Percentiles rank a stretch among this genome's conserved stretches.
Conservation (phyloP, 257 asterid genomes). For the Cruciata laevipes region DNA sequence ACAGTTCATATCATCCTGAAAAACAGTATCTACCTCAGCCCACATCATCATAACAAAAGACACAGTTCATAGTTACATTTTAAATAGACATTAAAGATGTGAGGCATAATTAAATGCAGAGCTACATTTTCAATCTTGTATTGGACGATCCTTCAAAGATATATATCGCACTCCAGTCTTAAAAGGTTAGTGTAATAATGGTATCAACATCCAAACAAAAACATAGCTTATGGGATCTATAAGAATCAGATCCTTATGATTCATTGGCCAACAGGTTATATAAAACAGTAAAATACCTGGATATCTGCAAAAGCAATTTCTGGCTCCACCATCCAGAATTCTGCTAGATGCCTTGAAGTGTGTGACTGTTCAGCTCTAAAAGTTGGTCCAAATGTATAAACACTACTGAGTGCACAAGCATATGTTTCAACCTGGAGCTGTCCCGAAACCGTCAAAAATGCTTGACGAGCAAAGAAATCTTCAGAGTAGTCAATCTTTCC, state of each 20-base stretch:
- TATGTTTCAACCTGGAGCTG: conserved; percentile 94
- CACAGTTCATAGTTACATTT: neutral
- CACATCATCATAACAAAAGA: too few species aligned
- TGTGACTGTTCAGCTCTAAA: conserved; percentile 94
- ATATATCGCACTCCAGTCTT: neutral
- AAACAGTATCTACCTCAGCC: conserved; percentile 5
- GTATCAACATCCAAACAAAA: neutral
- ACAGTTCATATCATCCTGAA: conserved; percentile 97
- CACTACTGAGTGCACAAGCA: conserved; percentile 89
- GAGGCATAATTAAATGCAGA: neutral
- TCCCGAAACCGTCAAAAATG: conserved; percentile 94
- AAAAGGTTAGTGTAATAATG: neutral
- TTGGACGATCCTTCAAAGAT: neutral
- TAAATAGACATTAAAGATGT: neutral
- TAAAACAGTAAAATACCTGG: conserved; percentile 34
- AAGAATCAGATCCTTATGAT: neutral
- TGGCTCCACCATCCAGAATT: conserved; percentile 99
- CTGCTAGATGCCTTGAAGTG: conserved; percentile 91
- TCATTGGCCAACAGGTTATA: neutral
- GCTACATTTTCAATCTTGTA: neutral
- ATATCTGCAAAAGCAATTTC: conserved; percentile 93
- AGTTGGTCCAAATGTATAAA: conserved; percentile 94
- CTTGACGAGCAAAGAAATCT: conserved; percentile 87
- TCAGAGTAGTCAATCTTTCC: conserved; percentile 76
- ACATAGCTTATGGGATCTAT: neutral